phyloP scores from a whole-genome alignment of 1,139 yeast species.

The Blastobotrys persicus region DNA sequence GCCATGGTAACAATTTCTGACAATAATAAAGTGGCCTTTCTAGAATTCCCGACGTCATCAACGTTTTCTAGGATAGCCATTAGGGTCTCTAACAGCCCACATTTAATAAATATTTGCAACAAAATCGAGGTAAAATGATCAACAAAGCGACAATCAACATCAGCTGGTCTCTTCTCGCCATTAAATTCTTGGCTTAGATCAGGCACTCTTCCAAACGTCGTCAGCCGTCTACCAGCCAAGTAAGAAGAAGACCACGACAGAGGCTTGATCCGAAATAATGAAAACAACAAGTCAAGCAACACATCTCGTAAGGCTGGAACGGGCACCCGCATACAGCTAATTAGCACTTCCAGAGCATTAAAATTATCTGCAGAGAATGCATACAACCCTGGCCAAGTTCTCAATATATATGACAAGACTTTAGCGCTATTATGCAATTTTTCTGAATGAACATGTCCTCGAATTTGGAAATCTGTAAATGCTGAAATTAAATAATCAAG shows the following conservation, averaged over 20 bases:
- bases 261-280: slow-evolving; percentile 59
- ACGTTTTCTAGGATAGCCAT: slow-evolving; percentile 49
- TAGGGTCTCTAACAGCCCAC: slow-evolving; percentile 55
- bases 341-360: slow-evolving; percentile 54
- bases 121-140: slow-evolving; percentile 65
- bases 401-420: slow-evolving; percentile 58
- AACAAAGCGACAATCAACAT: slow-evolving; percentile 23
- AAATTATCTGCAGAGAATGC: slow-evolving; percentile 61
- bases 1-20: slow-evolving; percentile 62
- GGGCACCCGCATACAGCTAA: slow-evolving; percentile 62
- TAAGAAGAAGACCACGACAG: slow-evolving; percentile 56
- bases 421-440: slow-evolving; percentile 62
- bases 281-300: slow-evolving; percentile 68
- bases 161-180: slow-evolving; percentile 8
- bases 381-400: slow-evolving; percentile 75
- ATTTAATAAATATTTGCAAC: slow-evolving; percentile 49
- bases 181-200: slow-evolving; percentile 19
- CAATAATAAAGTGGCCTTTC: slow-evolving; percentile 62
- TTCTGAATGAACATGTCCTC: slow-evolving; percentile 48
- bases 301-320: slow-evolving; percentile 56
- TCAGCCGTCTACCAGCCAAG: slow-evolving; percentile 38
- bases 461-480: slow-evolving; percentile 56
- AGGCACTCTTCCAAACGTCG: slow-evolving; percentile 31
- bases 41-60: slow-evolving; percentile 45
- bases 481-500: slow-evolving; percentile 61